Base-by-base conservation (phyloP, 805 yeast genomes). In the Wickerhamomyces sydowiorum region DNA sequence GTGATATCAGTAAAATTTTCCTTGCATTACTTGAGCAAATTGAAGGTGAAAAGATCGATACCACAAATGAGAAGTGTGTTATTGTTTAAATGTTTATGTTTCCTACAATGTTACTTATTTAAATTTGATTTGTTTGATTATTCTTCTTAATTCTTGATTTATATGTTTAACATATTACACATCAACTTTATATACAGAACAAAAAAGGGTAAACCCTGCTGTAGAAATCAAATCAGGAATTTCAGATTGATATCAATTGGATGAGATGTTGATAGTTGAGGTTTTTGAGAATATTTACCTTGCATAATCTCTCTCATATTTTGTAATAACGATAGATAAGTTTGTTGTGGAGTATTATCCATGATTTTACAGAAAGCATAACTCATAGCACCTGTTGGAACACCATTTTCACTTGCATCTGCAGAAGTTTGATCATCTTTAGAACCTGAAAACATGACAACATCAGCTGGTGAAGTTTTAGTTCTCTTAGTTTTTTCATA, bases 391-490 rank as follows among this genome's bases (percentile, higher is more conserved):
- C 96, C 96, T 0, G 93, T 84, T 33, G 80, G 75, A 12, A 62
- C 64, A 22, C 90, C 89, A 30, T 76, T 79, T 56, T 82, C 87
- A 18, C 66, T 68, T 0, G 95, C 84, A 61, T 86, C 95, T 7
- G 95, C 95, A 25, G 83, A 75, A 0, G 95, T 86, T 63, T 86
- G 95, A 40, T 76, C 72, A 62, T 86, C 96, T 57, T 83, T 85
- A 50, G 95, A 87, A 5, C 95, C 96, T 3, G 88, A 79, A 41
- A 86, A 66, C 62, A 78, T 74, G 20, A 86, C 75, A 17, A 81
- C 85, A 62, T 86, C 95, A 2, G 91, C 90, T 1, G 88, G 76
- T 0, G 88, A 75, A 49, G 80, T 75, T 56, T 84, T 86, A 23
- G 73, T 65, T 49, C 73, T 74, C 44, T 64, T 72, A 21, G 78